Evolutionary conservation across 2,329 filamentous ascomycete genomes (phyloP), one percentile per base, ranked within the genome.

Genomic region (Tothia fuscella): DNA sequence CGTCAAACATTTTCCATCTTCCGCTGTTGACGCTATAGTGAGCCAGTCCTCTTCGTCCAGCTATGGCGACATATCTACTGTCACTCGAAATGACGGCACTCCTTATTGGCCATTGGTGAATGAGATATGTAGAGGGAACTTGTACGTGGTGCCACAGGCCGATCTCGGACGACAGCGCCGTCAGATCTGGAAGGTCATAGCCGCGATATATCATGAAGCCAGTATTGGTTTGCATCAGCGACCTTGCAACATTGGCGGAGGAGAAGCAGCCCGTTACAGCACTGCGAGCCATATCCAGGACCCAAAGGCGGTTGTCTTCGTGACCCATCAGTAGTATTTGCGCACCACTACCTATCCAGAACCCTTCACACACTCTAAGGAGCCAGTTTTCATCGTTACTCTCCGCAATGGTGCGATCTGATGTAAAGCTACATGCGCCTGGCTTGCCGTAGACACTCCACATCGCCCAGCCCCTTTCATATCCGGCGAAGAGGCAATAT

Each of bases 401-500:
- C 37, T 71, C 64, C 2, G 79, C 76, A 28, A 86, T 67, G 2
- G 65, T 61, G 20, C 68, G 66, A 51, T 93, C 83, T 10, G 75
- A 70, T 5, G 72, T 70, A 57, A 96, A 96, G 55, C 85, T 94
- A 51, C 78, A 85, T 42, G 82, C 87, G 12, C 87, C 80, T 2
- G 81, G 73, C 59, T 94, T 95, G 25, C 91, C 91, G 60, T 93
- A 98, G 28, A 96, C 91, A 57, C 89, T 96, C 89, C 89, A 98
- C 35, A 80, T 89, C 4, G 84, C 82, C 91, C 91, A 98, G 1
- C 91, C 93, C 45, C 80, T 78, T 53, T 91, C 80, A 55, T 89
- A 96, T 1, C 89, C 91, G 32, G 82, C 87, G 60, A 98, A 95
- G 6, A 98, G 71, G 57, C 88, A 94, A 59, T 96, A 95, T 14